phyloP scores from a whole-genome alignment of 345 rosid species.

The Anacardium occidentale region DNA sequence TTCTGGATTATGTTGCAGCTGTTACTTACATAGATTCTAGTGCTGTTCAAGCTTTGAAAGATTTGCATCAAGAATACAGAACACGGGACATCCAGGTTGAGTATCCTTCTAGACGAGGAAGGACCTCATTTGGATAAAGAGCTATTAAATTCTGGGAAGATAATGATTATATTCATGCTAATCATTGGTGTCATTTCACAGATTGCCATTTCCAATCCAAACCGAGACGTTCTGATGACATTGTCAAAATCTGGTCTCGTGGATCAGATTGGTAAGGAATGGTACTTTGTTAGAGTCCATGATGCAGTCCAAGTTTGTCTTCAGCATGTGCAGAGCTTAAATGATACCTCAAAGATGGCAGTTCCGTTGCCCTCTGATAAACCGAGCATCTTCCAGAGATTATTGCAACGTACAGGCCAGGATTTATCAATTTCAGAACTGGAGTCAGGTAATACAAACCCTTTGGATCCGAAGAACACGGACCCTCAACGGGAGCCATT shows the following conservation, averaged over 20 bases:
- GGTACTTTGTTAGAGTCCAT: constrained; percentile 91
- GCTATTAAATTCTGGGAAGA: not conserved
- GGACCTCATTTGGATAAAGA: not conserved
- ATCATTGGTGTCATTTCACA: constrained; percentile 24
- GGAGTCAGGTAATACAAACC: constrained; percentile 45
- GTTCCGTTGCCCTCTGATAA: constrained; percentile 36
- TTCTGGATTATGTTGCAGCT: constrained; percentile 43
- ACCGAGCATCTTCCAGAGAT: constrained; percentile 46
- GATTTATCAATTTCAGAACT: constrained; percentile 42
- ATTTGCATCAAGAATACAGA: constrained; percentile 82
- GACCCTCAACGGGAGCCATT: constrained; percentile 65
- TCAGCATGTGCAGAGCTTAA: constrained; percentile 60
- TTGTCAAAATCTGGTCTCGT: constrained; percentile 73
- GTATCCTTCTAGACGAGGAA: not conserved
- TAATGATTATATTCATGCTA: not conserved
- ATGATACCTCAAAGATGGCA: constrained; percentile 27
- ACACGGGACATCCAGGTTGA: constrained; percentile 76
- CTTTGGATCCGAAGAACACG: constrained; percentile 14
- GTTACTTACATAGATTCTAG: constrained; percentile 86
- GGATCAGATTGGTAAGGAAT: constrained; percentile 82
- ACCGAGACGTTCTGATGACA: constrained; percentile 73
- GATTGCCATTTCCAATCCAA: constrained; percentile 90
- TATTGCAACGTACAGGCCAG: constrained; percentile 37
- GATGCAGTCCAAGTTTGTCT: constrained; percentile 98
- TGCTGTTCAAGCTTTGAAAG: constrained; percentile 93